Evolutionary conservation across 352 stramenopile genomes (phyloP).

Genomic region (Thraustochytrium sp.): DNA sequence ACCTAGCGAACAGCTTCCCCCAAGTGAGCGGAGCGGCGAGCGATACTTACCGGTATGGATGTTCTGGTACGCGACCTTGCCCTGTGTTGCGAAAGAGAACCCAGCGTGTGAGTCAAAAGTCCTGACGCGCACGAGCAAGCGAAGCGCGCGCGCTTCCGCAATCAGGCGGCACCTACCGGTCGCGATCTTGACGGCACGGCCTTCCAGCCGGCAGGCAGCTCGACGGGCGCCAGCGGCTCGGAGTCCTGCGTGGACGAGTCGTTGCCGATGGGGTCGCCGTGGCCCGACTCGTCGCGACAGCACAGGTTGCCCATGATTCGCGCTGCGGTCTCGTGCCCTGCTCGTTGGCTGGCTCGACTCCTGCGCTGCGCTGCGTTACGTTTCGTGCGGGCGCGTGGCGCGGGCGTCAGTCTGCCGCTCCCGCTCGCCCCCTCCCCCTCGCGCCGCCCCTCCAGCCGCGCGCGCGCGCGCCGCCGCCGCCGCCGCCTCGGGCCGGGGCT

Average conservation of each 20-base stretch:
- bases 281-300: constrained; percentile 3
- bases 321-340: no score
- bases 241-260: constrained; percentile 10
- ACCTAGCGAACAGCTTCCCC: no score
- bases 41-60: constrained; percentile 36
- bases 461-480: no score
- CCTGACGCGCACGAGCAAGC: background rate
- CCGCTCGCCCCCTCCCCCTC: no score
- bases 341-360: no score
- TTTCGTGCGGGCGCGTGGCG: no score
- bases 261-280: background rate
- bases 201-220: constrained; percentile 38
- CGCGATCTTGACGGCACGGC: constrained; percentile 26
- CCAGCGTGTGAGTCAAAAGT: background rate
- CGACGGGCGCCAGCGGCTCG: constrained; percentile 18
- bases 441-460: no score
- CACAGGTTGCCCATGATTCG: constrained; percentile 26
- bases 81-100: background rate
- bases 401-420: no score
- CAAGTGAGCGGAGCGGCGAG: no score
- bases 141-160: background rate
- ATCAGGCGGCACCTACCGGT: background rate
- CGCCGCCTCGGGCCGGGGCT: no score
- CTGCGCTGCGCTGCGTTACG: no score
- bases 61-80: constrained; percentile 38